These are phyloP conservation scores for Brachypodium distachyon DNA, from an alignment of 202 grass and related monocot species.

Conservation along the genomic window DNA sequence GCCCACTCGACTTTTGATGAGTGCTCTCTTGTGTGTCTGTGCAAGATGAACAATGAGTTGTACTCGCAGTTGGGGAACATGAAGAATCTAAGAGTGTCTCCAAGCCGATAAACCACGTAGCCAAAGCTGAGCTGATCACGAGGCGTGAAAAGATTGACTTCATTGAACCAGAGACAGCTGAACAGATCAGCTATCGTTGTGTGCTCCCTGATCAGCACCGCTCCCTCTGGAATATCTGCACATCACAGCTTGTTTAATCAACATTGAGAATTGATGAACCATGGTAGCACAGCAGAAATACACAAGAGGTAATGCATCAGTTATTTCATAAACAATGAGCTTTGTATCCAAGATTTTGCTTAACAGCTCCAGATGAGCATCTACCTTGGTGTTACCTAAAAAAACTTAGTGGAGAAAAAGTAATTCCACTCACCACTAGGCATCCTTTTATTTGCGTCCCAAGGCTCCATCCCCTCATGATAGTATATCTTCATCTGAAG, in stretches of 20 bases:
- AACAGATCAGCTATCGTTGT: constrained; percentile 75
- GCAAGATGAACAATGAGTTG: constrained; percentile 89
- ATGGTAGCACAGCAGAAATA: not conserved
- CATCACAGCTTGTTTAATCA: not conserved
- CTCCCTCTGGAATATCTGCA: constrained; percentile 92
- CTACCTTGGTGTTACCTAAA: too few relatives aligned
- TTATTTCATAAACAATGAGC: not conserved
- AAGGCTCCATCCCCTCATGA: constrained; percentile 84
- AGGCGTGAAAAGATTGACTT: constrained; percentile 94
- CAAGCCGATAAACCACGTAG: constrained; percentile 50
- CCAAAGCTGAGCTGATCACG: constrained; percentile 98
- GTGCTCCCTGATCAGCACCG: constrained; percentile 88
- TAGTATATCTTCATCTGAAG: constrained; percentile 97
- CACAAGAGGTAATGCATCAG: not conserved
- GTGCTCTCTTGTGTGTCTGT: constrained; percentile 86
- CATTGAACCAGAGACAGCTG: constrained; percentile 98
- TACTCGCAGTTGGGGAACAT: constrained; percentile 99
- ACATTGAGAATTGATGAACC: not conserved
- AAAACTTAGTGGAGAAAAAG: not conserved
- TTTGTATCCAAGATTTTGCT: not conserved
- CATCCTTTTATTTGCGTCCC: constrained; percentile 52
- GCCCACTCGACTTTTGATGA: constrained; percentile 92
- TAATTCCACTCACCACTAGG: constrained; percentile 57
- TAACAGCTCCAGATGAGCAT: not conserved
- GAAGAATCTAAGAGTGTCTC: constrained; percentile 63